Evolutionary conservation across 768 basidiomycete species (phyloP).

Genomic region (Lyophyllum shimeji): DNA sequence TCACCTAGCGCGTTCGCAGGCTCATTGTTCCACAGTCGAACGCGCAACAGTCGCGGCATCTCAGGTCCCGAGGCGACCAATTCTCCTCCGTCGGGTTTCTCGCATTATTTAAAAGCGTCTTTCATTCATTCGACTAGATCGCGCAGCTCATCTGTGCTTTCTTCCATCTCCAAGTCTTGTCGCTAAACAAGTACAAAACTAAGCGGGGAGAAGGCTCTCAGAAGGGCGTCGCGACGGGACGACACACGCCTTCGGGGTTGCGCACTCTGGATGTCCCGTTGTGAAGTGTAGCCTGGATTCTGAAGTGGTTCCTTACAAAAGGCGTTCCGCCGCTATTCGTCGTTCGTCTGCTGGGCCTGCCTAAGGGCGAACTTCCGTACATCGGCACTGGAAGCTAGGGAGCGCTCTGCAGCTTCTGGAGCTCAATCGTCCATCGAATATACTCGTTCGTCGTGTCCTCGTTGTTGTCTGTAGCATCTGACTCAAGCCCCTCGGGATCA

Average conservation of each 20-base stretch:
- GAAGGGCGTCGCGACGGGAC: neutral
- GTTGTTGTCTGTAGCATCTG: neutral
- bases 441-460: no score
- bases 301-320: neutral
- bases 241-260: neutral
- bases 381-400: neutral
- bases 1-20: neutral
- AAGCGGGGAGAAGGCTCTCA: neutral
- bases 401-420: neutral
- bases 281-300: neutral
- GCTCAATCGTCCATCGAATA: neutral
- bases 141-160: neutral
- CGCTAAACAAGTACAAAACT: neutral
- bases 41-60: neutral
- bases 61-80: neutral
- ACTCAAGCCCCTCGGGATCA: neutral
- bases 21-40: neutral
- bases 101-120: neutral
- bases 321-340: neutral
- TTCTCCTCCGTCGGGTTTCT: neutral
- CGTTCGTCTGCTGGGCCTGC: neutral
- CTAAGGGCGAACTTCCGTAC: neutral
- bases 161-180: neutral
- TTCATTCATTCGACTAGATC: neutral
- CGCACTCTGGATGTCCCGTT: neutral